Percentiles rank a stretch among this genome's conserved stretches.
These are phyloP conservation scores for Aspergillus brunneoviolaceus DNA, from an alignment of 2,329 filamentous ascomycete genomes.

Conservation along the genomic window DNA sequence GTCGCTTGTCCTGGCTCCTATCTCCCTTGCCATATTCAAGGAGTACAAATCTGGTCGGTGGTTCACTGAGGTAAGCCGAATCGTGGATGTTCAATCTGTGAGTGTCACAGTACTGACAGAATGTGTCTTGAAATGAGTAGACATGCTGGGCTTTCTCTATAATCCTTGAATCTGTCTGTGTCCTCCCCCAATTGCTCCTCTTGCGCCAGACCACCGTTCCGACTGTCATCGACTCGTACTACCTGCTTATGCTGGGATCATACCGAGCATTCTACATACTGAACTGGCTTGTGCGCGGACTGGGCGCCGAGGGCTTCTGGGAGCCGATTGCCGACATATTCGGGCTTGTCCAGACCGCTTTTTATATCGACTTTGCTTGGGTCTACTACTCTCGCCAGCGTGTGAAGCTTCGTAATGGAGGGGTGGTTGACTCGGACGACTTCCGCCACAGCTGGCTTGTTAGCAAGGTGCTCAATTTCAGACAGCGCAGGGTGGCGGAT, in stretches of 20 bases:
- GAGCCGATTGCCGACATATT: conserved; percentile 79
- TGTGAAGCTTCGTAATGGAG: conserved; percentile 86
- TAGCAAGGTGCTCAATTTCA: conserved; percentile 67
- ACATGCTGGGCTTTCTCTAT: conserved; percentile 85
- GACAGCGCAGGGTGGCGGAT: conserved; percentile 32
- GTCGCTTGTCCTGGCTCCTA: conserved; percentile 67
- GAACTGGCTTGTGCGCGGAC: conserved; percentile 79
- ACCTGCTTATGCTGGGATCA: conserved; percentile 80
- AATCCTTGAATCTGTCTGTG: conserved; percentile 85
- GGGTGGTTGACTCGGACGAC: conserved; percentile 87
- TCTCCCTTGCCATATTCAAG: conserved; percentile 69
- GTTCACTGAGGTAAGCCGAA: conserved; percentile 42
- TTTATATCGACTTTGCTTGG: conserved; percentile 95
- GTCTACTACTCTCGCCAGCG: conserved; percentile 92
- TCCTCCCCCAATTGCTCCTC: conserved; percentile 86
- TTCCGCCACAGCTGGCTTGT: conserved; percentile 82
- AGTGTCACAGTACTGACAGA: not conserved
- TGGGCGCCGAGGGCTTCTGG: conserved; percentile 58
- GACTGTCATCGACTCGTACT: conserved; percentile 95
- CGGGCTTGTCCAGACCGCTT: conserved; percentile 81
- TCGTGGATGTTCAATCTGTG: not conserved
- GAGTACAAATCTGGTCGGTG: conserved; percentile 45
- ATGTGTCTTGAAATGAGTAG: conserved; percentile 45
- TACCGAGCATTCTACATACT: conserved; percentile 88
- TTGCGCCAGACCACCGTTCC: conserved; percentile 93